Conservation (phyloP, 805 yeast genomes). For the Peterozyma xylosa region DNA sequence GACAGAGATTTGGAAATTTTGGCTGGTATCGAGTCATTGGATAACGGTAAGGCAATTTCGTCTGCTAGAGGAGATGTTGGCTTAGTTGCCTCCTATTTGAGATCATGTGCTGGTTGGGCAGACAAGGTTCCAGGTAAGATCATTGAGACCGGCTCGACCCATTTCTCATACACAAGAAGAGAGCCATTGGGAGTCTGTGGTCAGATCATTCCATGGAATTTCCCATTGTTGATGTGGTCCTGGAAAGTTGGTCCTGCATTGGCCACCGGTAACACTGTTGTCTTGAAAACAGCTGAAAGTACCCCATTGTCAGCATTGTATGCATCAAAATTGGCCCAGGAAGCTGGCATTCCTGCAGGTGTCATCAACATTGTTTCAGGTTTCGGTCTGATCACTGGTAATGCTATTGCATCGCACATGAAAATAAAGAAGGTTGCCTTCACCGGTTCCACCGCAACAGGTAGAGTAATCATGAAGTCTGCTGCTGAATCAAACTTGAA, state of each 20-base stretch:
- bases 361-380: slow-evolving; percentile 85
- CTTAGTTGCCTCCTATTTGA: slow-evolving; percentile 58
- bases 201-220: slow-evolving; percentile 95
- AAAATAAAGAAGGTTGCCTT: slow-evolving; percentile 86
- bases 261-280: slow-evolving; percentile 85
- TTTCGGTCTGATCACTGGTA: slow-evolving; percentile 79
- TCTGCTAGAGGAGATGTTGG: slow-evolving; percentile 73
- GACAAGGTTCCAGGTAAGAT: slow-evolving; percentile 77
- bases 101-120: slow-evolving; percentile 88
- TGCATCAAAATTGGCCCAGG: slow-evolving; percentile 58
- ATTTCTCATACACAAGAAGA: slow-evolving; percentile 72
- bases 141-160: slow-evolving; percentile 66
- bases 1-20: slow-evolving; percentile 66
- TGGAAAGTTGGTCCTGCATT: slow-evolving; percentile 95
- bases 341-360: slow-evolving; percentile 91
- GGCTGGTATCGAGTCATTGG: slow-evolving; percentile 78
- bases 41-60: slow-evolving; percentile 78
- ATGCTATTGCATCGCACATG: slow-evolving; percentile 69
- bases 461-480: slow-evolving; percentile 62
- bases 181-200: slow-evolving; percentile 96
- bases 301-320: slow-evolving; percentile 86
- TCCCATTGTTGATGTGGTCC: slow-evolving; percentile 87
- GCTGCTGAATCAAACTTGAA: slow-evolving; percentile 66
- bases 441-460: slow-evolving; percentile 90
- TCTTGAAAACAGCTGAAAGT: slow-evolving; percentile 85